phyloP scores from a whole-genome alignment of 768 basidiomycete species.

The Calocybe gangraenosa region DNA sequence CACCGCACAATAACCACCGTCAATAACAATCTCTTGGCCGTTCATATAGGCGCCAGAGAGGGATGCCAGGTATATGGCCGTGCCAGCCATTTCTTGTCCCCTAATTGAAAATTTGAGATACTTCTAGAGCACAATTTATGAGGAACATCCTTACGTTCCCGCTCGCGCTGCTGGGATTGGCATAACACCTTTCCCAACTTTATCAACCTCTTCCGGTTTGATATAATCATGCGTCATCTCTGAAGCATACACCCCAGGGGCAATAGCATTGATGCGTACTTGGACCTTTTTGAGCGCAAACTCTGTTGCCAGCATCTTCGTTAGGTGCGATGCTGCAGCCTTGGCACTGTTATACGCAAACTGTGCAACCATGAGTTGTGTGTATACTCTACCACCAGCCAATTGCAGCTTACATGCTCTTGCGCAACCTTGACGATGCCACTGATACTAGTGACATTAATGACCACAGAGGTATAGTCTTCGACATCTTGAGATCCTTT shows the following conservation, averaged over 20 bases:
- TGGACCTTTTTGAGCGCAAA: conserved; percentile 63
- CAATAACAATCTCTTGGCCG: conserved; percentile 75
- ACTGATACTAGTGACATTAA: conserved; percentile 78
- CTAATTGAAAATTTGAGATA: conserved; percentile 31
- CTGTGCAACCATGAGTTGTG: conserved; percentile 28
- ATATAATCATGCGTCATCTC: conserved; percentile 67
- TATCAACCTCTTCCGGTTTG: conserved; percentile 30
- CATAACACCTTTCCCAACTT: conserved; percentile 52
- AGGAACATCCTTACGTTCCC: conserved; percentile 32
- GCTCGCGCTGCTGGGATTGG: conserved; percentile 43
- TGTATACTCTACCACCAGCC: not conserved
- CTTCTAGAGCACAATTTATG: not conserved
- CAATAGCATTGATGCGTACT: conserved; percentile 70
- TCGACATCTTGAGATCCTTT: conserved; percentile 61
- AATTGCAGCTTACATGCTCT: conserved; percentile 57
- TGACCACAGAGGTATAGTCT: conserved; percentile 59
- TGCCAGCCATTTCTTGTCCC: conserved; percentile 71
- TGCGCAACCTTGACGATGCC: conserved; percentile 69
- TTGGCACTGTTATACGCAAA: conserved; percentile 82
- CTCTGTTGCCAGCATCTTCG: conserved; percentile 73
- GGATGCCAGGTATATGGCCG: conserved; percentile 71
- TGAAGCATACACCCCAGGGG: conserved; percentile 73
- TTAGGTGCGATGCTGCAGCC: conserved; percentile 74
- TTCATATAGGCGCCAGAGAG: conserved; percentile 70
- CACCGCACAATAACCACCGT: conserved; percentile 71